Conservation (phyloP, 805 yeast species). For the Metschnikowia reukaufii region DNA sequence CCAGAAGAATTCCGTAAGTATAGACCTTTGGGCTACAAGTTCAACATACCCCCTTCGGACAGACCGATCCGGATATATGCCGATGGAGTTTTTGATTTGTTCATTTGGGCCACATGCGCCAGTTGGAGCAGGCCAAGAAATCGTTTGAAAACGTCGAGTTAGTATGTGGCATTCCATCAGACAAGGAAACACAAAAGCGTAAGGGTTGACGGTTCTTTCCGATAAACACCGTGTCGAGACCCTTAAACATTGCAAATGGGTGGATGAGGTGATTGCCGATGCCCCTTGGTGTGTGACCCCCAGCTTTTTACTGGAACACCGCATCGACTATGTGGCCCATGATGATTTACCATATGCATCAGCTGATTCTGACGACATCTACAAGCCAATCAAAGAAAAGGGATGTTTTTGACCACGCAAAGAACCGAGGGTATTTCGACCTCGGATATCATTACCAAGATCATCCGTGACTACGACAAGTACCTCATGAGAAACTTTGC, state of each 20-base stretch:
- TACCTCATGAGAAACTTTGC: constrained; percentile 96
- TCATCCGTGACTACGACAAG: constrained; percentile 94
- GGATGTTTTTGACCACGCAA: constrained; percentile 91
- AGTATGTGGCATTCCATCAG: constrained; percentile 91
- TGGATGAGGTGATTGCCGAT: constrained; percentile 89
- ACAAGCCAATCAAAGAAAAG: constrained; percentile 83
- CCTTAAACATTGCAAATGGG: constrained; percentile 94
- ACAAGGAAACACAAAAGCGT: constrained; percentile 83
- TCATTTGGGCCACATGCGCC: constrained; percentile 97
- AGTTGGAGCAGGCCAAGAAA: constrained; percentile 94
- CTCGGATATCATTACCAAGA: constrained; percentile 91
- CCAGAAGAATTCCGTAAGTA: constrained; percentile 72
- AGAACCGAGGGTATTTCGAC: constrained; percentile 97
- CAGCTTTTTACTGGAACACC: constrained; percentile 73
- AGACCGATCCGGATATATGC: constrained; percentile 94
- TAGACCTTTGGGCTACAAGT: constrained; percentile 75
- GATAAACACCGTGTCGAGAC: constrained; percentile 90
- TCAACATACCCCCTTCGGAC: constrained; percentile 81
- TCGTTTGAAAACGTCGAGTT: constrained; percentile 80
- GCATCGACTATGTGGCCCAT: constrained; percentile 95
- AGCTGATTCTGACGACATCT: constrained; percentile 86
- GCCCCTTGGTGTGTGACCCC: constrained; percentile 96
- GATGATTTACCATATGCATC: constrained; percentile 95
- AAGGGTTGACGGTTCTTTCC: constrained; percentile 92
- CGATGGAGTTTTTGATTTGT: constrained; percentile 95